phyloP scores from a whole-genome alignment of 495 filamentous ascomycete genomes.

The Tuber calosporum region DNA sequence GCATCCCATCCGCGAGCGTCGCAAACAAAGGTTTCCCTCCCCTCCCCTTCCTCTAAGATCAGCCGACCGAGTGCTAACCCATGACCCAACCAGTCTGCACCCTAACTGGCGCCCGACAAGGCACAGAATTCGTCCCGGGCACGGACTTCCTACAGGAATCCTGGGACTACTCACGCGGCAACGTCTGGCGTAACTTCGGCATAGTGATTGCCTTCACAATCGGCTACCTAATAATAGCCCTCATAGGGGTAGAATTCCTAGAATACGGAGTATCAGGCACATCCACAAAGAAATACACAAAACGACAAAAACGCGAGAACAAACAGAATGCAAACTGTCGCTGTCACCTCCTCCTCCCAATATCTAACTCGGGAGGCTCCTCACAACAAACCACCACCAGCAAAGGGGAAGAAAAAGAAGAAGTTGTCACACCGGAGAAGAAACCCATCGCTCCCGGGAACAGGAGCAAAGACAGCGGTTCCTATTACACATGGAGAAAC shows the following conservation, averaged over 20 bases:
- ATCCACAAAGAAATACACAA: conserved; percentile 35
- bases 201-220: conserved; percentile 64
- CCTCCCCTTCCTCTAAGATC: neutral
- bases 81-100: conserved; percentile 46
- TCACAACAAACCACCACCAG: neutral
- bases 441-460: no score
- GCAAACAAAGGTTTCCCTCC: conserved; percentile 38
- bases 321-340: neutral
- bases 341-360: neutral
- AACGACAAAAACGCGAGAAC: conserved; percentile 14
- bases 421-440: no score
- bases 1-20: conserved; percentile 31
- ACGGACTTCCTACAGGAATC: conserved; percentile 52
- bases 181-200: conserved; percentile 78
- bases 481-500: conserved; percentile 62
- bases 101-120: conserved; percentile 51
- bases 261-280: conserved; percentile 66
- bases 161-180: conserved; percentile 55
- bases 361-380: neutral
- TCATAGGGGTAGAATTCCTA: conserved; percentile 60
- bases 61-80: neutral
- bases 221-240: conserved; percentile 62
- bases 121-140: conserved; percentile 50
- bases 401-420: conserved; percentile 24
- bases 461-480: conserved; percentile 32